Evolutionary conservation across 192 early-diverging fungal species (phyloP), one percentile per base, ranked within the genome.

Genomic region (Lobosporangium transversale): DNA sequence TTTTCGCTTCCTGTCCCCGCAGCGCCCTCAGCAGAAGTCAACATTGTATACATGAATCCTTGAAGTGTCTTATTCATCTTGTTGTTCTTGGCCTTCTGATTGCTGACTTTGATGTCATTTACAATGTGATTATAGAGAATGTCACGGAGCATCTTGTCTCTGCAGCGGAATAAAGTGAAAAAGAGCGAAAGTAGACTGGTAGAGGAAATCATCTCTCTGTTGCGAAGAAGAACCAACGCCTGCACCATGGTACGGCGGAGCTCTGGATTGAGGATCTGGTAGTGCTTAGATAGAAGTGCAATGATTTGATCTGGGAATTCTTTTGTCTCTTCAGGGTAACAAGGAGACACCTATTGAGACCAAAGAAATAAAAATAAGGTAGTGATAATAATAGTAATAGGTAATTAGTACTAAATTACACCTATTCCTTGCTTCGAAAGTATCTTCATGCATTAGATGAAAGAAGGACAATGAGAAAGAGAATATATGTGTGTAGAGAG

Each of bases 11-110:
- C 81, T 20, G 61, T 75, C 27, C 65, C 68, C 68, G 87, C 89
- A 37, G 87, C 86, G 1, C 86, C 80, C 43, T 89, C 88, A 15
- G 89, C 86, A 37, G 86, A 84, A 43, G 88, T 91, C 21, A 98
- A 82, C 90, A 99, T 95, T 52, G 90, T 97, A 80, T 95, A 99
- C 97, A 99, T 98, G 68, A 93, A 97, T 57, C 92, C 93, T 83
- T 98, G 98, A 44, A 99, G 84, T 20, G 92, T 89, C 78, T 97
- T 98, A 90, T 99, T 99, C 51, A 99, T 84, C 79, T 94, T 94
- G 88, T 97, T 96, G 87, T 99, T 98, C 80, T 95, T 96, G 29
- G 89, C 85, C 74, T 95, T 96, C 31, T 84, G 86, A 83, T 98
- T 99, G 47, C 94, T 87, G 53, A 87, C 89, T 75, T 95, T 95